These are phyloP conservation scores for Debaryomyces sp. DNA, from an alignment of 1,139 yeast genomes.

Conservation along the genomic window DNA sequence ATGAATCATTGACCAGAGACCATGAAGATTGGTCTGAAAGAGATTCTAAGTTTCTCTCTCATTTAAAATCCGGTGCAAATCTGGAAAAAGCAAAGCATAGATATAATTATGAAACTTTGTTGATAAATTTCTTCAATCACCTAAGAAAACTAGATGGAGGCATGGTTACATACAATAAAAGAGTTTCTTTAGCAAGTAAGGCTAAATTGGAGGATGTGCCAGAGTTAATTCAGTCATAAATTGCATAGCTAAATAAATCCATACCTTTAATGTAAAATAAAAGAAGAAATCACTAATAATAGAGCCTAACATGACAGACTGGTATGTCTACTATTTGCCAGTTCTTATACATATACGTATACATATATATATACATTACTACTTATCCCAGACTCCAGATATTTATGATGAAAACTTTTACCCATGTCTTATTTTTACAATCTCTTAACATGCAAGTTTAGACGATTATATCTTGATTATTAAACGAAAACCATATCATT, in stretches of 20 bases:
- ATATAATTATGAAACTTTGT: constrained; percentile 39
- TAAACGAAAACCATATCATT: neutral
- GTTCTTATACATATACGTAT: too few species aligned
- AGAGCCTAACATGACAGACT: too few species aligned
- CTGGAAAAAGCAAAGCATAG: constrained; percentile 31
- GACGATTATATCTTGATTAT: neutral
- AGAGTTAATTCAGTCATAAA: neutral
- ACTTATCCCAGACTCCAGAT: neutral
- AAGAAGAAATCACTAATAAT: too few species aligned
- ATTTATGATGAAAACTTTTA: neutral
- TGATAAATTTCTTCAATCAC: constrained; percentile 37
- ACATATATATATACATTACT: neutral
- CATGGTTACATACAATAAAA: constrained; percentile 24
- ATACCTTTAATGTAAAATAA: too few species aligned
- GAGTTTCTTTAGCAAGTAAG: constrained; percentile 20
- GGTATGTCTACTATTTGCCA: too few species aligned
- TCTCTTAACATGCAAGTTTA: neutral
- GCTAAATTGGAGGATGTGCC: constrained; percentile 8
- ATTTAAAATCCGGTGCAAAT: constrained; percentile 22
- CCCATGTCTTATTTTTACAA: too few species aligned
- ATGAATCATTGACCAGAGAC: constrained; percentile 37
- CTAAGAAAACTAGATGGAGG: constrained; percentile 47
- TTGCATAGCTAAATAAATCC: neutral
- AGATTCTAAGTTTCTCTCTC: constrained; percentile 31
- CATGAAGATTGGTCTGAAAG: constrained; percentile 42